Conservation (phyloP, 129 eudicot genomes). For the Cynara cardunculus region DNA sequence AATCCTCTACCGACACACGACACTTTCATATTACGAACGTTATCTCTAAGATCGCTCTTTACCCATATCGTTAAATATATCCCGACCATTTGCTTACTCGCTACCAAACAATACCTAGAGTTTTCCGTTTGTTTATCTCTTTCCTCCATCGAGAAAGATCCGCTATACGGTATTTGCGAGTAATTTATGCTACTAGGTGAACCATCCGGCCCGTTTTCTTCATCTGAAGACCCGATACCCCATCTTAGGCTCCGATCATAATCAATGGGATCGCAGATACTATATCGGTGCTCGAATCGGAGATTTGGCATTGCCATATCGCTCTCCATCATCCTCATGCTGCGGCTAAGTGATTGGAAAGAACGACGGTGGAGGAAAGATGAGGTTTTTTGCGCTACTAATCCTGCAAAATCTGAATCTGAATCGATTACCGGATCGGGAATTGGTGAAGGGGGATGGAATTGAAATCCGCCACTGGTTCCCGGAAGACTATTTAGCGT, state of each 20-base stretch:
- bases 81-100: constrained; percentile 98
- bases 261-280: constrained; percentile 73
- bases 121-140: constrained; percentile 44
- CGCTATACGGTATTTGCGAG: constrained; percentile 45
- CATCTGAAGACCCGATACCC: constrained; percentile 68
- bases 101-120: constrained; percentile 77
- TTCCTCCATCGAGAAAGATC: constrained; percentile 49
- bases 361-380: constrained; percentile 61
- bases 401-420: constrained; percentile 68
- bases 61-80: constrained; percentile 85
- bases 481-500: constrained; percentile 72
- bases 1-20: constrained; percentile 98
- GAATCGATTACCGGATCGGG: constrained; percentile 58
- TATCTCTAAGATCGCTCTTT: constrained; percentile 68
- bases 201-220: constrained; percentile 55
- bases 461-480: constrained; percentile 31
- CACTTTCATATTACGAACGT: constrained; percentile 74
- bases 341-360: constrained; percentile 63
- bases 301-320: constrained; percentile 45
- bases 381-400: constrained; percentile 42
- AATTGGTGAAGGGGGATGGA: constrained; percentile 45
- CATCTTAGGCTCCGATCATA: constrained; percentile 43
- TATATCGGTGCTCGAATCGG: constrained; percentile 52
- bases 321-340: constrained; percentile 66
- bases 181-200: constrained; percentile 39